Conservation (phyloP, 108 stramenopile species). For the Skeletonema potamos region DNA sequence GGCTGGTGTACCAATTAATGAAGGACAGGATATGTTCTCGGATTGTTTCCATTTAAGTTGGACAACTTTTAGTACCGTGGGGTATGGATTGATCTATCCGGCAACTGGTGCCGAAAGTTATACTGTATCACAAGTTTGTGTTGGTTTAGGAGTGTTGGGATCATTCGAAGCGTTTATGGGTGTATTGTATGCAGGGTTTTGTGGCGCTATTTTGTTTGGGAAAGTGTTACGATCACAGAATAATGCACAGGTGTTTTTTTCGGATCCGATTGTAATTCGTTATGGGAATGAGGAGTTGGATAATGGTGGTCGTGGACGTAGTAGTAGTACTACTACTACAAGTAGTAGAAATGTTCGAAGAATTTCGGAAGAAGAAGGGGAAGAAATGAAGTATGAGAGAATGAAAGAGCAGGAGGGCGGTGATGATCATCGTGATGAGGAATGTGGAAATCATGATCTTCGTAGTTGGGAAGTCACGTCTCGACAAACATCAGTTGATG, state of each 20-base stretch:
- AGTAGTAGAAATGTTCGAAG: too few species aligned
- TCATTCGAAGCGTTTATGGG: constrained; percentile 77
- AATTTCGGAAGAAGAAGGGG: too few species aligned
- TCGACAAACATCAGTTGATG: too few species aligned
- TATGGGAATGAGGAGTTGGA: constrained; percentile 48
- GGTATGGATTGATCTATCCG: constrained; percentile 72
- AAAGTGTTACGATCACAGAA: constrained; percentile 74
- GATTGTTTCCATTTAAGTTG: constrained; percentile 75
- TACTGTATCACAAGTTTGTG: constrained; percentile 43
- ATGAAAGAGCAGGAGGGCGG: too few species aligned
- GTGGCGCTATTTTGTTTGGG: constrained; percentile 79
- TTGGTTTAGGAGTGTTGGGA: constrained; percentile 60
- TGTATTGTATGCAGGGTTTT: constrained; percentile 74
- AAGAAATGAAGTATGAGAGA: too few species aligned
- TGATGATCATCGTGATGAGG: too few species aligned
- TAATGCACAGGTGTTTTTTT: constrained; percentile 66
- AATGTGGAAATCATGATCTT: constrained; percentile 7
- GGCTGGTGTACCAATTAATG: too few species aligned
- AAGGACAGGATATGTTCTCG: too few species aligned
- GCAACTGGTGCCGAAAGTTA: constrained; percentile 35
- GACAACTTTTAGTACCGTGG: constrained; percentile 76
- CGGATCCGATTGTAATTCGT: constrained; percentile 72
- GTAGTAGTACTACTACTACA: too few species aligned
- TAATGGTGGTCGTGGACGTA: constrained; percentile 13
- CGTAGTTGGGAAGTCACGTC: too few species aligned